A percentile compares a stretch with the other conserved stretches of the same genome.
Conservation (phyloP, 495 filamentous ascomycete genomes). For the Thermochaetoides thermophila region DNA sequence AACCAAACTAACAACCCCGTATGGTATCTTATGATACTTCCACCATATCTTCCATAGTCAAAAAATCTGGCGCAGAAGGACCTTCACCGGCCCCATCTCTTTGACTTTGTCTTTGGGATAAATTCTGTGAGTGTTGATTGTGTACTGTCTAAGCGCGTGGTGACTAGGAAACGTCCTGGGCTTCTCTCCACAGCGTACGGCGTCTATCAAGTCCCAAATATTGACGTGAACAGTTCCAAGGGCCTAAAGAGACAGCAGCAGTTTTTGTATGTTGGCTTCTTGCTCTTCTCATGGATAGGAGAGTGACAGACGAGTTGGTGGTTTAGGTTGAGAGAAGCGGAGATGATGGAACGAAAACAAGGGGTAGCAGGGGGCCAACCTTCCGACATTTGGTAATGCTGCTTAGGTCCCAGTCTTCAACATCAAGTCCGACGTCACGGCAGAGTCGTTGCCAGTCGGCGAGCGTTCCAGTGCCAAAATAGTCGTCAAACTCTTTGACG, state of each 20-base stretch:
- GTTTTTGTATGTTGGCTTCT: neutral
- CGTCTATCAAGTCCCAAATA: conserved; percentile 24
- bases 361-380: no score
- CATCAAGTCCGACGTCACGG: conserved; percentile 18
- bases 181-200: conserved; percentile 3
- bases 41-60: neutral
- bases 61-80: conserved; percentile 5
- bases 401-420: conserved; percentile 3
- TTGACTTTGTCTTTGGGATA: conserved; percentile 11
- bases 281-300: neutral
- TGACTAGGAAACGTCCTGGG: conserved; percentile 12
- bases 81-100: conserved; percentile 19
- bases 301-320: no score
- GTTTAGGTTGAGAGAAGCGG: no score
- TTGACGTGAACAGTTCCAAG: conserved; percentile 21
- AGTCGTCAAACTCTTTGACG: conserved; percentile 10
- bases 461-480: conserved; percentile 20
- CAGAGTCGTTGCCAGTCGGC: conserved; percentile 24
- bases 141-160: conserved; percentile 13
- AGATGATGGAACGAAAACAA: no score
- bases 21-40: no score
- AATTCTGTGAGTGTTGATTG: conserved; percentile 3
- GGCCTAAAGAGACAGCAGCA: conserved; percentile 6
- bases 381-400: conserved; percentile 25
- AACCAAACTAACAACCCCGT: no score